Percentiles rank a stretch among this genome's conserved stretches.
phyloP scores from a whole-genome alignment of 2,329 filamentous ascomycete genomes.

The Paraphoma sp. region DNA sequence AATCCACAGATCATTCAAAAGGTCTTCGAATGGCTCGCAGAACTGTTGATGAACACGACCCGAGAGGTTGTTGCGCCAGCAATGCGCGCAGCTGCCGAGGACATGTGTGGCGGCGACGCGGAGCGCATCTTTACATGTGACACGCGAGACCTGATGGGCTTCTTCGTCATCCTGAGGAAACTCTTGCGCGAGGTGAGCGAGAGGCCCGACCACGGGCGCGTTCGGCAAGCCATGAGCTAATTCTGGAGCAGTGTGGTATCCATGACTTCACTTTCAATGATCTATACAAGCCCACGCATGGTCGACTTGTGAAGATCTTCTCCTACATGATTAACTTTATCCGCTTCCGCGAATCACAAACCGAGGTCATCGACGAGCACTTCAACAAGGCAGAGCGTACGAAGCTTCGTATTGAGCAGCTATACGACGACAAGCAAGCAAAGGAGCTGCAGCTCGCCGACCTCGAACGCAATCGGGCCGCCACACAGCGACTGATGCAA shows the following conservation, averaged over 20 bases:
- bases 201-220: no score
- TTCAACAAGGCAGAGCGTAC: slow-evolving; percentile 89
- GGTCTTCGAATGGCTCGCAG: slow-evolving; percentile 97
- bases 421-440: slow-evolving; percentile 86
- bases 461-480: slow-evolving; percentile 78
- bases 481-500: slow-evolving; percentile 80
- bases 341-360: slow-evolving; percentile 93
- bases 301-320: slow-evolving; percentile 91
- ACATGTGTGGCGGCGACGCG: slow-evolving; percentile 81
- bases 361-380: slow-evolving; percentile 86
- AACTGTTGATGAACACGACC: slow-evolving; percentile 90
- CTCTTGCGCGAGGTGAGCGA: slow-evolving; percentile 70
- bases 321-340: slow-evolving; percentile 99
- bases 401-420: slow-evolving; percentile 83
- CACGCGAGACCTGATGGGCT: slow-evolving; percentile 93
- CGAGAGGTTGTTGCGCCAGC: slow-evolving; percentile 92
- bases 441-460: slow-evolving; percentile 81
- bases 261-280: slow-evolving; percentile 94
- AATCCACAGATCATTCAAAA: slow-evolving; percentile 95
- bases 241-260: slow-evolving; percentile 73
- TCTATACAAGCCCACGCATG: slow-evolving; percentile 87
- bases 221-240: slow-evolving; percentile 10
- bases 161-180: slow-evolving; percentile 83
- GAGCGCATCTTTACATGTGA: slow-evolving; percentile 82
- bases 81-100: slow-evolving; percentile 90